These are phyloP conservation scores for Lecanicillium sp. DNA, from an alignment of 2,329 filamentous ascomycete species.

Conservation along the genomic window DNA sequence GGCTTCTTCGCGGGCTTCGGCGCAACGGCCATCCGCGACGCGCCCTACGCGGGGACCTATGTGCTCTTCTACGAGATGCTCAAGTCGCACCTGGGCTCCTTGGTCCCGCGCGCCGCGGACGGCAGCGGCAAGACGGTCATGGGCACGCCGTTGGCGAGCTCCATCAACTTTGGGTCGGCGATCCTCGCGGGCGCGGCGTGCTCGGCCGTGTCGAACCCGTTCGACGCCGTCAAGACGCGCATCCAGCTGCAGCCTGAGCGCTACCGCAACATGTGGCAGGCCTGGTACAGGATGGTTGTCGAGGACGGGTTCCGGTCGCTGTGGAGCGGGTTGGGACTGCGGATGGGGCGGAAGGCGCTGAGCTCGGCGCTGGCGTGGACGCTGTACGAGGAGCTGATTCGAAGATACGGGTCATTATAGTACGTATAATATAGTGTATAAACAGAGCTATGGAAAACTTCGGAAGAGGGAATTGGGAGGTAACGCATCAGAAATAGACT, in stretches of 20 bases:
- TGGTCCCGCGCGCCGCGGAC: constrained; percentile 11
- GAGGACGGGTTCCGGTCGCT: constrained; percentile 77
- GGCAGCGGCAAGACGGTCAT: constrained; percentile 21
- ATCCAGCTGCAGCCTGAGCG: constrained; percentile 80
- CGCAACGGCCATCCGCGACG: constrained; percentile 86
- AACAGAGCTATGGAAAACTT: no score
- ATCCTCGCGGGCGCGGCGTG: constrained; percentile 74
- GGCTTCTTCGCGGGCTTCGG: constrained; percentile 94
- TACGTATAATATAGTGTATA: constrained; percentile 13
- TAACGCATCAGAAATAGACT: constrained; percentile 11
- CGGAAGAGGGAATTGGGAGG: no score
- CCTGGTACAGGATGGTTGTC: constrained; percentile 67
- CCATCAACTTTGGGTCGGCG: constrained; percentile 81
- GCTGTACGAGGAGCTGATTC: constrained; percentile 86
- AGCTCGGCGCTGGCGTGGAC: constrained; percentile 97
- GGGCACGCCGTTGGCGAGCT: constrained; percentile 38
- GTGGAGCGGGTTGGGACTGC: constrained; percentile 77
- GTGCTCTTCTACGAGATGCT: constrained; percentile 88
- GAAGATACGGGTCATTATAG: constrained; percentile 40
- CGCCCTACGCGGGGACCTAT: constrained; percentile 94
- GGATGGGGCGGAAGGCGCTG: constrained; percentile 85
- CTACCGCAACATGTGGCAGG: constrained; percentile 78
- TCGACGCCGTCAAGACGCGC: constrained; percentile 92
- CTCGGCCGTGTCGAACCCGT: constrained; percentile 88
- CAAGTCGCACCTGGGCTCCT: constrained; percentile 53